Evolutionary conservation across 2,329 filamentous ascomycete genomes (phyloP).

Genomic region (Penicillium sp.): DNA sequence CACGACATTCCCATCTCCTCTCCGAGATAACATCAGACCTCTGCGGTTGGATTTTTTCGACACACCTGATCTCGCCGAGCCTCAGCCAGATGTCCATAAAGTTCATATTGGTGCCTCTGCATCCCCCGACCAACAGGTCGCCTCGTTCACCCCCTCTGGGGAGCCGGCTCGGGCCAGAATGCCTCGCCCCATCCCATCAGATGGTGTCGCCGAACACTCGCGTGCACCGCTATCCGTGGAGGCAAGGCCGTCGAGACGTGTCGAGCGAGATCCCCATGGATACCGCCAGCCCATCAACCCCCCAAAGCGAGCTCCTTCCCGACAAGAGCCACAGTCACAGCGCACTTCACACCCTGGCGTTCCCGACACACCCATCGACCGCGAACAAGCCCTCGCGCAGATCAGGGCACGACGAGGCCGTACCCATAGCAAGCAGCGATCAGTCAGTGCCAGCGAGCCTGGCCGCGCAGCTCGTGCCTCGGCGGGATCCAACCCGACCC

Average conservation of each 20-base stretch:
- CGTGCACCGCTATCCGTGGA: slow-evolving; percentile 6
- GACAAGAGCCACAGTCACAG: slow-evolving; percentile 26
- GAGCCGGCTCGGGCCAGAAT: slow-evolving; percentile 10
- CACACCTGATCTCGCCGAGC: slow-evolving; percentile 10
- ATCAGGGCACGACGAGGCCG: slow-evolving; percentile 50
- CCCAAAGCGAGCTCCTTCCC: slow-evolving; percentile 36
- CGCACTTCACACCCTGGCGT: slow-evolving; percentile 29
- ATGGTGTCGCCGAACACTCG: neutral
- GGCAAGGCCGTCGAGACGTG: slow-evolving; percentile 12
- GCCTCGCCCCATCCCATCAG: neutral
- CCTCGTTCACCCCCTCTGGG: slow-evolving; percentile 19
- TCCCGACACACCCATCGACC: slow-evolving; percentile 46
- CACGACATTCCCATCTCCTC: slow-evolving; percentile 40
- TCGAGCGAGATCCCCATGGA: slow-evolving; percentile 17
- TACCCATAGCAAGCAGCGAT: slow-evolving; percentile 45
- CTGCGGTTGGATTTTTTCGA: slow-evolving; percentile 20
- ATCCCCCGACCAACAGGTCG: slow-evolving; percentile 8
- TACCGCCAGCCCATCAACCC: slow-evolving; percentile 16
- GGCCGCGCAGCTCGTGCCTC: slow-evolving; percentile 29
- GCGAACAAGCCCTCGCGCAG: slow-evolving; percentile 51
- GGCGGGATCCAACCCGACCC: slow-evolving; percentile 26
- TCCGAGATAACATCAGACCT: slow-evolving; percentile 30
- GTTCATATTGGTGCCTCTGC: slow-evolving; percentile 9
- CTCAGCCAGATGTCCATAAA: slow-evolving; percentile 7
- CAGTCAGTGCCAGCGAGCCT: slow-evolving; percentile 42